Evolutionary conservation across 306 rosid genomes (phyloP).

Genomic region (Astragalus glycyphyllos): DNA sequence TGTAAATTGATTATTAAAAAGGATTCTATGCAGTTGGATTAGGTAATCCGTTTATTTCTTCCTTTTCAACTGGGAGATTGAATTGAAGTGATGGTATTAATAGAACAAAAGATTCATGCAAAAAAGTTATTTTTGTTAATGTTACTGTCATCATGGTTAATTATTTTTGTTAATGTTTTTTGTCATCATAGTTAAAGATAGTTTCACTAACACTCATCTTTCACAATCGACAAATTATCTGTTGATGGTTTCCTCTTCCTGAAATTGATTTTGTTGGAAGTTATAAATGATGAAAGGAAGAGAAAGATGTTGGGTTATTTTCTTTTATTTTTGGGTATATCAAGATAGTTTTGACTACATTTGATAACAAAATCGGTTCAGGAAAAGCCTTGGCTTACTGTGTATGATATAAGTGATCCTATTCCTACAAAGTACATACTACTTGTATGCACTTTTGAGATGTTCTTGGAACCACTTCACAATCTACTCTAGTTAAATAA

Average conservation of each 20-base stretch:
- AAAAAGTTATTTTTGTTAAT: conserved; percentile 8
- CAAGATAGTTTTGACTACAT: no score
- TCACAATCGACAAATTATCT: neutral
- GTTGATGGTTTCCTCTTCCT: neutral
- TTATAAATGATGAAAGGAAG: neutral
- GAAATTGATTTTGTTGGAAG: neutral
- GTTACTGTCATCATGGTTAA: neutral
- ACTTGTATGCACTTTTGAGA: neutral
- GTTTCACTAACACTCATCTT: neutral
- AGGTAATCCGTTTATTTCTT: neutral
- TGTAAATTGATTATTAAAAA: conserved; percentile 40
- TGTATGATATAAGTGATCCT: neutral
- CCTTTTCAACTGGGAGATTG: neutral
- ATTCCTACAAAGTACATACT: neutral
- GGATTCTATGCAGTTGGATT: neutral
- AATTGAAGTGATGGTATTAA: conserved; percentile 8
- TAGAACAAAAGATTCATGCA: neutral
- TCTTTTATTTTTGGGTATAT: no score
- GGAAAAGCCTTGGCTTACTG: no score
- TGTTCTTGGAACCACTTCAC: neutral
- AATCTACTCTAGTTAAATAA: neutral
- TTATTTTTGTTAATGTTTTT: conserved; percentile 11
- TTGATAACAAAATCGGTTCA: no score
- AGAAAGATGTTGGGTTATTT: no score
- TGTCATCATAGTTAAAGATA: neutral